These are phyloP conservation scores for Adiantum capillusveneris DNA, from an alignment of 75 land plant genomes.

Conservation along the genomic window DNA sequence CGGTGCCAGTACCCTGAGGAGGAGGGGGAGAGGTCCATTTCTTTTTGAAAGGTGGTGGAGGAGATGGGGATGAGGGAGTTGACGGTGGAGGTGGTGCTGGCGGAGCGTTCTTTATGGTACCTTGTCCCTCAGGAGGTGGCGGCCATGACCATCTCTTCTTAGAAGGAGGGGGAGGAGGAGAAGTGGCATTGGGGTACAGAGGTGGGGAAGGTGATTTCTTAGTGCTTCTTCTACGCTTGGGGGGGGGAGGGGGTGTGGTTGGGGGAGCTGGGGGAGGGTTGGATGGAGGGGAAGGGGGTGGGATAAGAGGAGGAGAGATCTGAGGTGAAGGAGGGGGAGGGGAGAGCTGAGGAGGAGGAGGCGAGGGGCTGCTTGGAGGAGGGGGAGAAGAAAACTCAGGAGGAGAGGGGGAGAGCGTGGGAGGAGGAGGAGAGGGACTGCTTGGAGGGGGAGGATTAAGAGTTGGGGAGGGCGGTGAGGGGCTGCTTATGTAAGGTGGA, in stretches of 20 bases:
- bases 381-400: too few relatives aligned
- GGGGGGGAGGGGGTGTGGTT: constrained; percentile 3
- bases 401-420: too few relatives aligned
- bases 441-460: not conserved
- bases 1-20: not conserved
- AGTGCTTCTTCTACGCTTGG: too few relatives aligned
- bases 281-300: constrained; percentile 4
- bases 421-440: not conserved
- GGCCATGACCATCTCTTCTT: too few relatives aligned
- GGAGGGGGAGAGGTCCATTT: not conserved
- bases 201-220: not conserved
- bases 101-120: too few relatives aligned
- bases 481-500: not conserved
- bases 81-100: too few relatives aligned
- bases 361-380: too few relatives aligned
- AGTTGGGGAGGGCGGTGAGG: constrained; percentile 1
- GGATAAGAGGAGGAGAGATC: not conserved
- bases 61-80: too few relatives aligned
- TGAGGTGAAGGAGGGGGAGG: not conserved
- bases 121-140: too few relatives aligned
- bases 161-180: too few relatives aligned
- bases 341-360: not conserved
- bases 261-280: constrained; percentile 1
- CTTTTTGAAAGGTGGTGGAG: not conserved
- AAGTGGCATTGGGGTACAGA: too few relatives aligned